These are phyloP conservation scores for Helianthus tuberosus DNA, from an alignment of 129 eudicot species.

Conservation along the genomic window DNA sequence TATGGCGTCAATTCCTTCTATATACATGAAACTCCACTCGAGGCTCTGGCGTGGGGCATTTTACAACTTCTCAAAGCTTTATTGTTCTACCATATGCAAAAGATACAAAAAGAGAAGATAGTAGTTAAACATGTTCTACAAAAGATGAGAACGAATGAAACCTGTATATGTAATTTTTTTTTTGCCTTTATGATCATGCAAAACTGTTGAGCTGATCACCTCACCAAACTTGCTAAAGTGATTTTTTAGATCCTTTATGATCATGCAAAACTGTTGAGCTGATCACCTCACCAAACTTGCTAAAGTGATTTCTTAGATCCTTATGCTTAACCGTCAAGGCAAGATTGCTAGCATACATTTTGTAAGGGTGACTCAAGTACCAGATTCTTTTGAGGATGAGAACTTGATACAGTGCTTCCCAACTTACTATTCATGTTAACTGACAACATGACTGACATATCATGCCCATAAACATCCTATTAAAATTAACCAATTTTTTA, in stretches of 20 bases:
- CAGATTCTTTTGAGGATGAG: conserved; percentile 26
- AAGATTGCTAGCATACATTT: too few relatives aligned
- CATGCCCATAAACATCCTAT: too few relatives aligned
- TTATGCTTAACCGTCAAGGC: too few relatives aligned
- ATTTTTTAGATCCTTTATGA: too few relatives aligned
- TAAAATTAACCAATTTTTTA: too few relatives aligned
- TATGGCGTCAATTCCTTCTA: not conserved
- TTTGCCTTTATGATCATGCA: conserved; percentile 50
- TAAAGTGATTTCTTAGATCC: too few relatives aligned
- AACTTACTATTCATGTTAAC: conserved; percentile 22
- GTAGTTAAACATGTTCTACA: not conserved
- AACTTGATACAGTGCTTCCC: conserved; percentile 36
- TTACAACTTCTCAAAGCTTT: conserved; percentile 41
- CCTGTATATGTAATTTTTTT: conserved; percentile 46
- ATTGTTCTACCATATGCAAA: conserved; percentile 45
- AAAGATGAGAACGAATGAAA: conserved; percentile 46
- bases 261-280: conserved; percentile 51
- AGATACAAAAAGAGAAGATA: too few relatives aligned
- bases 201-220: conserved; percentile 39
- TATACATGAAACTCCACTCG: conserved; percentile 30
- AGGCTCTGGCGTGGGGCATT: conserved; percentile 28
- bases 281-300: not conserved
- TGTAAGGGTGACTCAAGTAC: too few relatives aligned
- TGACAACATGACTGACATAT: too few relatives aligned
- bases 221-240: too few relatives aligned